Evolutionary conservation across 768 basidiomycete genomes (phyloP).

Genomic region (Paxillus ammoniavirescens): DNA sequence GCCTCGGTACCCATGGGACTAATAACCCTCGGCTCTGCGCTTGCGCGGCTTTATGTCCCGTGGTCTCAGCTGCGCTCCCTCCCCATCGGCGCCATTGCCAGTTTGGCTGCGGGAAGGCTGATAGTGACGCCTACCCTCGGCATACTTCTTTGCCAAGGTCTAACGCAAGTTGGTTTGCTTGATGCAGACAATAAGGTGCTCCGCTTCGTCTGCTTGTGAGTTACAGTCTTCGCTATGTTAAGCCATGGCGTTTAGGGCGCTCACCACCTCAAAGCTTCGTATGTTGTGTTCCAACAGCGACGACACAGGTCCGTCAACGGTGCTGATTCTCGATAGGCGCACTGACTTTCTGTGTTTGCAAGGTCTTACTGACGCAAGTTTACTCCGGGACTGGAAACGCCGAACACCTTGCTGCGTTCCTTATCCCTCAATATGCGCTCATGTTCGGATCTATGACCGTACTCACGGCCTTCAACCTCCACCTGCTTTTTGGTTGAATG

Average conservation of each 20-base stretch:
- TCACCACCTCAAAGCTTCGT: slow-evolving; percentile 40
- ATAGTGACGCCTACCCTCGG: slow-evolving; percentile 56
- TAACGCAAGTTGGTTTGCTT: slow-evolving; percentile 46
- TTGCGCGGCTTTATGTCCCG: slow-evolving; percentile 55
- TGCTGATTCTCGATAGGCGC: neutral
- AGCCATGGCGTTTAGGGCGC: neutral
- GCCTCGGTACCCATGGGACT: slow-evolving; percentile 61
- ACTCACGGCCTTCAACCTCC: neutral
- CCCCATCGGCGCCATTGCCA: slow-evolving; percentile 48
- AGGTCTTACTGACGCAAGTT: neutral
- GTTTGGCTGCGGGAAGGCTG: slow-evolving; percentile 52
- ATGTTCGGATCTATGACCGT: neutral
- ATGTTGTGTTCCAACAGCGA: slow-evolving; percentile 56
- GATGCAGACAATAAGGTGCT: slow-evolving; percentile 51
- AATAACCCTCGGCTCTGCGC: slow-evolving; percentile 56
- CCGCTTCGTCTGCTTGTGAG: slow-evolving; percentile 60
- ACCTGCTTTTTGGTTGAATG: neutral
- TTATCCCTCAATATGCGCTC: neutral
- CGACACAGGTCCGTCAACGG: slow-evolving; percentile 41
- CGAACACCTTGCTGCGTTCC: neutral
- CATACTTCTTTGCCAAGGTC: slow-evolving; percentile 47
- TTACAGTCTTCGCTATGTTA: slow-evolving; percentile 20
- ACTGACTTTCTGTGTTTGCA: neutral
- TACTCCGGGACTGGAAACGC: too few relatives aligned
- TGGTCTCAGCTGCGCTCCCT: slow-evolving; percentile 39